Conservation (phyloP, 164 flowering plant species). For the Tetrastigma voinierianum region DNA sequence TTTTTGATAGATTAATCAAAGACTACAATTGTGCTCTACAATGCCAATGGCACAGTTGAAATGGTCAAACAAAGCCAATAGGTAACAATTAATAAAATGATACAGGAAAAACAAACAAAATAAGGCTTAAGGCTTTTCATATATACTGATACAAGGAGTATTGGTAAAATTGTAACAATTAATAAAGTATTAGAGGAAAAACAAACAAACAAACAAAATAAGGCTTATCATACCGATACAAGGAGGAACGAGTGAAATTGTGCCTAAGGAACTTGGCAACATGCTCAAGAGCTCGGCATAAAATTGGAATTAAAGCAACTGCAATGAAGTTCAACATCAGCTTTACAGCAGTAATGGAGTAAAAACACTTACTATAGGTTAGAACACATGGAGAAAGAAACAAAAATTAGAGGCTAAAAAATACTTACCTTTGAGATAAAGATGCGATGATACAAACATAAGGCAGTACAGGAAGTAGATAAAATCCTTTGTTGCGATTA, state of each 20-base stretch:
- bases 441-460: slow-evolving; percentile 73
- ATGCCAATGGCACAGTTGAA: no score
- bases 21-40: no score
- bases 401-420: background rate
- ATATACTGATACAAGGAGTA: slow-evolving; percentile 83
- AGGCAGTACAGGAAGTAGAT: slow-evolving; percentile 87
- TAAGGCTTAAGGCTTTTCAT: background rate
- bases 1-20: no score
- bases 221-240: slow-evolving; percentile 60
- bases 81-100: no score
- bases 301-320: slow-evolving; percentile 93
- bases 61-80: no score
- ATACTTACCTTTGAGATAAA: slow-evolving; percentile 73
- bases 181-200: no score
- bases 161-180: no score
- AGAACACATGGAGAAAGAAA: slow-evolving; percentile 5
- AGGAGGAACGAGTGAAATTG: slow-evolving; percentile 72
- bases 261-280: slow-evolving; percentile 88
- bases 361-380: background rate
- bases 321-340: slow-evolving; percentile 28
- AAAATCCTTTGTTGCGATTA: slow-evolving; percentile 89
- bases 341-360: slow-evolving; percentile 1
- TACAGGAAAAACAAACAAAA: background rate
- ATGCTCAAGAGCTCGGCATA: slow-evolving; percentile 76
- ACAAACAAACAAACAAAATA: background rate